Percentiles rank a stretch among this genome's conserved stretches.
These are phyloP conservation scores for Colletotrichum sublineola DNA, from an alignment of 2,329 filamentous ascomycete species.

Conservation along the genomic window DNA sequence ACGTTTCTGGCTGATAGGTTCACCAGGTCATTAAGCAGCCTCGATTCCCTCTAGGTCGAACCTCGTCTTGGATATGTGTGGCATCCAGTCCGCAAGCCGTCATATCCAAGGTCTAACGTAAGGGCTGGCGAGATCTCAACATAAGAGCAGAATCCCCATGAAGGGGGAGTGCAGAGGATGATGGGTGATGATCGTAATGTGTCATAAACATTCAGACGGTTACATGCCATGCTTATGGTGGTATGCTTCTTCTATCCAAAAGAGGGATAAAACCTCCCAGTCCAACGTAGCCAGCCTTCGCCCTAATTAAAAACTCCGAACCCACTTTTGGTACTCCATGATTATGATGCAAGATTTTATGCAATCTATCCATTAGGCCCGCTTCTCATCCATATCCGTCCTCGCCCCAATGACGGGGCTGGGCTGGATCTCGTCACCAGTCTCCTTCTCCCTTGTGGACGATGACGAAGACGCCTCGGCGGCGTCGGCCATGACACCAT, in stretches of 20 bases:
- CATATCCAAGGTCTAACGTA: not conserved
- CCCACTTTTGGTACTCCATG: constrained; percentile 31
- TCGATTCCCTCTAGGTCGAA: not conserved
- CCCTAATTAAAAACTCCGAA: constrained; percentile 18
- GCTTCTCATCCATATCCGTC: constrained; percentile 34
- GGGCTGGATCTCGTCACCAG: constrained; percentile 27
- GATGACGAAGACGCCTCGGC: constrained; percentile 21
- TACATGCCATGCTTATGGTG: constrained; percentile 17
- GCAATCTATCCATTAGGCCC: constrained; percentile 15
- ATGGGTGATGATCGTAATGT: constrained; percentile 30
- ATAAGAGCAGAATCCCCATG: not conserved
- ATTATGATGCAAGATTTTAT: constrained; percentile 12
- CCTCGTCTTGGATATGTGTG: not conserved
- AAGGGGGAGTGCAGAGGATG: not conserved
- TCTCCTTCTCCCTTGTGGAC: constrained; percentile 37
- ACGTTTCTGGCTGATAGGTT: not conserved
- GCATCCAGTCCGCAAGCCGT: not conserved
- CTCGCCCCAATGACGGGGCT: constrained; percentile 15
- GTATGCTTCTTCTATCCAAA: constrained; percentile 27
- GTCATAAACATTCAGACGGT: constrained; percentile 28
- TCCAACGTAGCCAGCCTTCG: constrained; percentile 11
- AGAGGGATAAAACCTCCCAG: not conserved
- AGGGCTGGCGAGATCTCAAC: not conserved
- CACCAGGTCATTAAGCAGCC: not conserved
- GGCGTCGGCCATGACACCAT: constrained; percentile 17